Evolutionary conservation across 2,329 filamentous ascomycete genomes (phyloP), one percentile per base, ranked within the genome.

Genomic region (Scedosporium dehoogii): DNA sequence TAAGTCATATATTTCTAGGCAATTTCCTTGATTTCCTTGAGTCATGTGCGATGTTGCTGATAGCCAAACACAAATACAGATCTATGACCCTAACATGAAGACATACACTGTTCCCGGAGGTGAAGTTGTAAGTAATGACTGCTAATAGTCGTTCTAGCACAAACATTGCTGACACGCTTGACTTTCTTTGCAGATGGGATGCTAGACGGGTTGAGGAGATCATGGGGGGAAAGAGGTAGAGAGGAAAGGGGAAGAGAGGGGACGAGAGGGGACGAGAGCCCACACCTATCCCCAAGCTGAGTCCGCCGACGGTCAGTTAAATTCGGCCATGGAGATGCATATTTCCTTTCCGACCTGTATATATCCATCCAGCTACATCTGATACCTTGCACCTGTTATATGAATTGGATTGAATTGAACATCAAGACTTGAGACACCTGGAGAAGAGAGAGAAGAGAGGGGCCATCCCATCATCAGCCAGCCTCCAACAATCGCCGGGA

Each of bases 61-160:
- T 21, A 3, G 10, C 14, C 42, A 29, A 59, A 59, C 57, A 78
- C 67, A 78, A 60, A 65, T 73, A 64, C 10, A 71, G 68, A 70
- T 70, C 61, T 71, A 70, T 63, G 66, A 72, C 67, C 66, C 63
- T 55, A 65, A 69, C 66, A 72, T 74, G 69, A 68, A 67, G 44
- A 69, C 65, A 38, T 74, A 74, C 66, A 70, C 65, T 3, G 70
- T 74, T n/a, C 73, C 73, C 6, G 72, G 72, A 21, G 60, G 60
- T n/a, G 60, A 44, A 7, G 59, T 61, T 53, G 59, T 61, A 55
- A 61, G 46, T 61, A 21, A 48, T 7, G 44, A 21, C 16, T 7
- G 1, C 16, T 5, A 18, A 48, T 7, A 48, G 44, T 48, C 4
- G 44, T 2, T 5, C 44, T 5, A n/a, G 44, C 9, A 18, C 18